Conservation (phyloP, 179 eudicot species). For the Silene vulgaris region DNA sequence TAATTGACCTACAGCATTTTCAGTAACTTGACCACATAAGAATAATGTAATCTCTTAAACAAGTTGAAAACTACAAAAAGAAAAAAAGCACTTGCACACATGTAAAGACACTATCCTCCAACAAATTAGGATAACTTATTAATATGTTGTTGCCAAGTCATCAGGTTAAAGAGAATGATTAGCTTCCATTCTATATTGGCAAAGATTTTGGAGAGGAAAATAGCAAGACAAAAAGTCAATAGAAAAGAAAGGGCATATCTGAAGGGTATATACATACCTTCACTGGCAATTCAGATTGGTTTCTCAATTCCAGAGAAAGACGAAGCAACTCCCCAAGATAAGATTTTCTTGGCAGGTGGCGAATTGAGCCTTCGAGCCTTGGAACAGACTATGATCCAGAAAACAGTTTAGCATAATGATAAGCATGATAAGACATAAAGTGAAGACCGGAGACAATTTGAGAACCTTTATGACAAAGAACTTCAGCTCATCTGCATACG, state of each 20-base stretch:
- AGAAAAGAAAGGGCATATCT: neutral
- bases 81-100: neutral
- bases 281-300: constrained; percentile 58
- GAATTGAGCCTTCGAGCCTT: constrained; percentile 75
- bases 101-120: neutral
- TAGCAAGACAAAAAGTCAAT: neutral
- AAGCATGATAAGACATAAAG: constrained; percentile 3
- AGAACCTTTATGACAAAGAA: constrained; percentile 83
- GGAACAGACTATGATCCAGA: constrained; percentile 54
- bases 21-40: neutral
- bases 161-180: neutral
- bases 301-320: constrained; percentile 71
- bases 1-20: neutral
- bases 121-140: neutral
- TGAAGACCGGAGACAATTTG: constrained; percentile 19
- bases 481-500: constrained; percentile 43
- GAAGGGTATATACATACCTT: constrained; percentile 43
- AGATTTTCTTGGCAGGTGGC: constrained; percentile 56
- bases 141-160: neutral
- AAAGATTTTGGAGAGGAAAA: neutral
- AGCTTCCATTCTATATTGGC: neutral
- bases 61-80: neutral
- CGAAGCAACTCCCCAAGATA: constrained; percentile 72
- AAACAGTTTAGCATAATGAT: neutral
- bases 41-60: neutral